These are phyloP conservation scores for Rhizophora apiculata DNA, from an alignment of 345 rosid species.

Conservation along the genomic window DNA sequence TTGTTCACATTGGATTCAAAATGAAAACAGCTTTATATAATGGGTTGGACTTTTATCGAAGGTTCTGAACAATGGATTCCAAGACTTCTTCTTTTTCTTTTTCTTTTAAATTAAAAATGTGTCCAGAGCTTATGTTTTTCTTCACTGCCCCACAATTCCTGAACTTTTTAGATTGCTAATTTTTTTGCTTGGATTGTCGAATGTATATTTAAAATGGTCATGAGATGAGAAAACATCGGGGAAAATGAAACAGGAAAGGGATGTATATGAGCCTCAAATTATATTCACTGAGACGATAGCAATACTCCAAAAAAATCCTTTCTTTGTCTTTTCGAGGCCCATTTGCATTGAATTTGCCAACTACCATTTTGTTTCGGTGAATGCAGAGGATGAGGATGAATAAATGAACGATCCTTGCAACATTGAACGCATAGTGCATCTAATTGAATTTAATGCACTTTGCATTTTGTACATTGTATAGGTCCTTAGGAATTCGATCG, in stretches of 20 bases:
- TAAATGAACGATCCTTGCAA: not conserved
- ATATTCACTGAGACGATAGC: slow-evolving; percentile 4
- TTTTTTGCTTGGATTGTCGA: too few species aligned
- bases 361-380: slow-evolving; percentile 16
- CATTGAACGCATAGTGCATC: slow-evolving; percentile 7
- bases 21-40: not conserved
- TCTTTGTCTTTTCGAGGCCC: slow-evolving; percentile 19
- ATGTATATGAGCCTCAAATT: not conserved
- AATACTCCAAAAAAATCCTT: not conserved
- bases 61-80: not conserved
- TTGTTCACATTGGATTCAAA: not conserved
- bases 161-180: too few species aligned
- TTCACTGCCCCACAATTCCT: too few species aligned
- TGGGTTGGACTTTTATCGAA: not conserved
- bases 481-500: too few species aligned
- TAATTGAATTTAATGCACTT: too few species aligned
- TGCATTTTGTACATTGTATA: too few species aligned
- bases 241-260: not conserved
- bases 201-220: too few species aligned
- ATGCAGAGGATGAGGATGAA: slow-evolving; percentile 12
- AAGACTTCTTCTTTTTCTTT: not conserved
- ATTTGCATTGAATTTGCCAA: slow-evolving; percentile 24
- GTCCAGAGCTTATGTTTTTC: too few species aligned
- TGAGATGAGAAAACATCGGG: not conserved
- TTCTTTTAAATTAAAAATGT: not conserved